phyloP scores from a whole-genome alignment of 1,139 yeast genomes.

The Cylindricascospora bacillispora region DNA sequence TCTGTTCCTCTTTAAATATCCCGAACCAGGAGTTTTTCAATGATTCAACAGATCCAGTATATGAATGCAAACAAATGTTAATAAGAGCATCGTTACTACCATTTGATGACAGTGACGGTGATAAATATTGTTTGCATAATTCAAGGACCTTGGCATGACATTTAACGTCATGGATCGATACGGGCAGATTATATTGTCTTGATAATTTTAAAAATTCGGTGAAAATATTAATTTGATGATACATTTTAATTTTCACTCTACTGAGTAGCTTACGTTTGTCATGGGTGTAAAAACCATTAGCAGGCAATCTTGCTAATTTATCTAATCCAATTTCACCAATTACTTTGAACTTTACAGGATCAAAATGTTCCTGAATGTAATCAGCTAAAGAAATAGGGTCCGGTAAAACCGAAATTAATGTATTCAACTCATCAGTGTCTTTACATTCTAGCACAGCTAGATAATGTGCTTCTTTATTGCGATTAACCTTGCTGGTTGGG shows the following conservation, averaged over 20 bases:
- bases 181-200: conserved; percentile 32
- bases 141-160: conserved; percentile 53
- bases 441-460: conserved; percentile 26
- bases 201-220: conserved; percentile 44
- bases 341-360: conserved; percentile 22
- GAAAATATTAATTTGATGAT: conserved; percentile 53
- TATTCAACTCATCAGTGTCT: conserved; percentile 25
- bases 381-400: conserved; percentile 34
- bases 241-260: conserved; percentile 39
- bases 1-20: conserved; percentile 12
- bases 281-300: conserved; percentile 40
- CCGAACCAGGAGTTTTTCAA: conserved; percentile 39
- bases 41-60: conserved; percentile 69
- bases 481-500: too few relatives aligned
- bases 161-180: conserved; percentile 78
- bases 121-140: conserved; percentile 23
- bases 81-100: conserved; percentile 5
- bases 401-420: conserved; percentile 43
- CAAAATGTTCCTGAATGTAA: conserved; percentile 30
- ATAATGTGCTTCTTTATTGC: conserved; percentile 42
- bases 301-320: conserved; percentile 57
- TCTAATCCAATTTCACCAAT: conserved; percentile 93
- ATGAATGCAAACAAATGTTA: conserved; percentile 62
- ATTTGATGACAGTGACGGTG: too few relatives aligned
- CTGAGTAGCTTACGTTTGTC: conserved; percentile 27